Base-by-base conservation (phyloP, 169 alveolate species). In the Plasmodium blacklocki region DNA sequence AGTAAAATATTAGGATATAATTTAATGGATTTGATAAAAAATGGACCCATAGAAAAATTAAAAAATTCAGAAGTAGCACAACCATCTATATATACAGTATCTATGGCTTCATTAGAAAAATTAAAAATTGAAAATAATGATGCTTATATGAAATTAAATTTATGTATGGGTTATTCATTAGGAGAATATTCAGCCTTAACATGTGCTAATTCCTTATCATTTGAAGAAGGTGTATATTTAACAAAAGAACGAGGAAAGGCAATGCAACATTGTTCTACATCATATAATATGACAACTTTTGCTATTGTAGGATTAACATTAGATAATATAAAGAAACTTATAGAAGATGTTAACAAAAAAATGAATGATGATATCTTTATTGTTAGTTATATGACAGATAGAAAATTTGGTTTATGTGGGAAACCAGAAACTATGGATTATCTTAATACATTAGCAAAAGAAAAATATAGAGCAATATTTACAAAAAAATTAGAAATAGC, bases 131-230 rank as follows among this genome's bases (percentile, higher is more conserved):
- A 91, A 67, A 92, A 74, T 49, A 58, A 64, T 50, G 74, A 74
- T 49, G 50, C 21, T 62, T 47, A 39, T 19, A 54, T 39, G 70
- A 74, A 71, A 67, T 72, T 80, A 76, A 72, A 72, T 49, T 74
- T 76, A 80, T 70, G 90, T 58, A 54, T 89, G 86, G 95, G 95
- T n/a, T 88, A 89, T 21, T 89, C 94, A 45, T 70, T 93, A 23
- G 95, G 95, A 15, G 95, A 93, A 73, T 93, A 93, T 83, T 52
- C 90, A 8, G 94, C 94, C 26, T 83, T 93, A 59, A 87, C 94
- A 52, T 88, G 78, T 66, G 80, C 95, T 7, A 93, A 72, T 9
- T 73, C 94, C 14, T 83, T 93, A 18, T 73, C 94, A 29, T 93
- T 93, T 58, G 92, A 91, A 47, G 94, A 83, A 54, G 95, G 93